A percentile compares a stretch with the other conserved stretches of the same genome.
phyloP scores from a whole-genome alignment of 768 basidiomycete genomes.

The Mycena belliarum region DNA sequence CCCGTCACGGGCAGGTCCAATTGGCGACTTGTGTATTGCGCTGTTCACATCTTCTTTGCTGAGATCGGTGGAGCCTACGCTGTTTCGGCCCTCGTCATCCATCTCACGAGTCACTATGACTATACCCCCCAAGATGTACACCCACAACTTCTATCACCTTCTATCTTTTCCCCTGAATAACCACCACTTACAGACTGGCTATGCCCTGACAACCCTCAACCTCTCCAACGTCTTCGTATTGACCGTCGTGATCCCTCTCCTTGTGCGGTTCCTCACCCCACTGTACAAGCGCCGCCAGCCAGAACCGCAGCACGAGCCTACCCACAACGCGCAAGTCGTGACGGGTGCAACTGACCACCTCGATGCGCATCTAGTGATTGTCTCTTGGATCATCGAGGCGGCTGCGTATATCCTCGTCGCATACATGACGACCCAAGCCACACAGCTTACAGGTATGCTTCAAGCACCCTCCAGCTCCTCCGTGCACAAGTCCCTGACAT shows the following conservation, averaged over 20 bases:
- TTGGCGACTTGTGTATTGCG: constrained; percentile 33
- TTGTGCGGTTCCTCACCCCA: constrained; percentile 29
- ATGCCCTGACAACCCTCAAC: constrained; percentile 24
- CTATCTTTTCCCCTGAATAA: neutral
- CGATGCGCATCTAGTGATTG: constrained; percentile 30
- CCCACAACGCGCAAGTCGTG: too few relatives aligned
- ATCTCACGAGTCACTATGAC: constrained; percentile 27
- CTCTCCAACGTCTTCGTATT: constrained; percentile 22
- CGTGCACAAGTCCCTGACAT: too few relatives aligned
- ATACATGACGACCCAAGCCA: constrained; percentile 8
- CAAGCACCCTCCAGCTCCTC: too few relatives aligned
- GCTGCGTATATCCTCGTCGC: constrained; percentile 18
- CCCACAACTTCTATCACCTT: neutral
- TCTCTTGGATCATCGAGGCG: constrained; percentile 20
- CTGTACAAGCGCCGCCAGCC: constrained; percentile 21
- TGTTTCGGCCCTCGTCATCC: constrained; percentile 21
- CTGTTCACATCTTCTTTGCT: constrained; percentile 27
- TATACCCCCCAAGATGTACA: constrained; percentile 29
- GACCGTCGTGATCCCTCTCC: constrained; percentile 21
- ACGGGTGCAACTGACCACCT: constrained; percentile 26
- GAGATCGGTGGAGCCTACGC: constrained; percentile 20
- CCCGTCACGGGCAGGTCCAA: constrained; percentile 24
- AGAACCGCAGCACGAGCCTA: neutral
- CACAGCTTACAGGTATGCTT: constrained; percentile 16
- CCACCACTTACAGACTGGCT: constrained; percentile 30